A percentile compares a stretch with the other conserved stretches of the same genome.
Evolutionary conservation across 305 asterid genomes (phyloP).

Genomic region (Fraxinus sp.): DNA sequence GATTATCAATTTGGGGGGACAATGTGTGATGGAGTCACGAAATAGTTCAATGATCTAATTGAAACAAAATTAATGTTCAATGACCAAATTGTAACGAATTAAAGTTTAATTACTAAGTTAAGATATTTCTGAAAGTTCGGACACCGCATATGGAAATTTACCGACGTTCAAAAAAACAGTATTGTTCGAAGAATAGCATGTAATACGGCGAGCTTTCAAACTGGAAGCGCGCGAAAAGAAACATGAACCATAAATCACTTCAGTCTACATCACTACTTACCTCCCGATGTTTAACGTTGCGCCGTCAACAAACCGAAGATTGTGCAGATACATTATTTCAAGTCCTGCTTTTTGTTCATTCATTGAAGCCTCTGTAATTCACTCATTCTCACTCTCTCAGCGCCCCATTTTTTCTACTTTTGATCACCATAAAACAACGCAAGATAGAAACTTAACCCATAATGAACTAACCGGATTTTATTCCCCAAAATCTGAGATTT

Average conservation of each 20-base stretch:
- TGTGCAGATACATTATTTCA: conserved; percentile 23
- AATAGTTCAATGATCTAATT: not conserved
- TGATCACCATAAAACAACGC: conserved; percentile 13
- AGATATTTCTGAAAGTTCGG: not conserved
- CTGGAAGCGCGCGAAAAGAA: conserved; percentile 25
- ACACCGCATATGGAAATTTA: not conserved
- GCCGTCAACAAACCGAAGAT: conserved; percentile 31
- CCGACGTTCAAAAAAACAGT: not conserved
- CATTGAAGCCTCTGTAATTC: conserved; percentile 26
- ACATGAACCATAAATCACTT: conserved; percentile 32
- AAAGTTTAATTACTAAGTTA: not conserved
- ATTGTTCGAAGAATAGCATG: not conserved
- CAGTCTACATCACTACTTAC: not conserved
- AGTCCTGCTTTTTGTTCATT: conserved; percentile 21
- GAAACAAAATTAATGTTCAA: not conserved
- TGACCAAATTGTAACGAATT: not conserved
- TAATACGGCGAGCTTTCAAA: conserved; percentile 1
- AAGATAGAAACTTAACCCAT: conserved; percentile 9
- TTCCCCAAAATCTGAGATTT: conserved; percentile 16
- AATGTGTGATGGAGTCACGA: not conserved
- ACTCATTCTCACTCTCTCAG: conserved; percentile 22
- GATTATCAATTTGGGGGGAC: not conserved
- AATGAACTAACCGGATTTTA: conserved; percentile 11
- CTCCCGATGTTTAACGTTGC: conserved; percentile 32
- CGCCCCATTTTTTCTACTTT: not conserved